Percentiles rank a stretch among this genome's conserved stretches.
phyloP scores from a whole-genome alignment of 371 early-diverging fungal genomes.

The Apophysomyces variabilis region DNA sequence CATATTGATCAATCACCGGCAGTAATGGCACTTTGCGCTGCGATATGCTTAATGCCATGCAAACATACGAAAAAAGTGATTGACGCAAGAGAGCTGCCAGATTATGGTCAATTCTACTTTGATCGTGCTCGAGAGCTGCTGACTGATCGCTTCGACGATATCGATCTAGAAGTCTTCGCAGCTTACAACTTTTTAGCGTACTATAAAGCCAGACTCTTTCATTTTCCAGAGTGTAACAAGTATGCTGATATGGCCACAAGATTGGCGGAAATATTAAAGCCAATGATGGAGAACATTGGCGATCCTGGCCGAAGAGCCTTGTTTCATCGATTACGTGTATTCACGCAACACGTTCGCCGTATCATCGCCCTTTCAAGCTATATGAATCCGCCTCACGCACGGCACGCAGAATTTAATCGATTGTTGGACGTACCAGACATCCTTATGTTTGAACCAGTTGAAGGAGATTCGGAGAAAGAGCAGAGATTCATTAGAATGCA shows the following conservation, averaged over 20 bases:
- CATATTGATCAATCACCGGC: conserved; percentile 12
- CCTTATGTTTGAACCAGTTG: not conserved
- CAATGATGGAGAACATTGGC: not conserved
- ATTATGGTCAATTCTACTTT: conserved; percentile 35
- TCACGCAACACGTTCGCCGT: not conserved
- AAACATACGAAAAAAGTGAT: conserved; percentile 9
- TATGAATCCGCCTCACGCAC: not conserved
- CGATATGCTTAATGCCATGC: conserved; percentile 14
- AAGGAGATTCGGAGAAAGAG: conserved; percentile 28
- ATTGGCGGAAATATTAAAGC: conserved; percentile 24
- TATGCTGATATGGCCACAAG: conserved; percentile 35
- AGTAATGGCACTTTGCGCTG: conserved; percentile 20
- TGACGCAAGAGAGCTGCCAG: not conserved
- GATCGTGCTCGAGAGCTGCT: conserved; percentile 35
- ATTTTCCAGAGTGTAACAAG: conserved; percentile 13
- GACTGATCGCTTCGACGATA: conserved; percentile 42
- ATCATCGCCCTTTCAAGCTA: not conserved
- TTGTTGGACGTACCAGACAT: conserved; percentile 6
- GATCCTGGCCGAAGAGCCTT: not conserved
- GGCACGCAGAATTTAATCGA: not conserved
- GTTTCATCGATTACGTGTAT: not conserved
- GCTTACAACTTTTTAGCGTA: conserved; percentile 28
- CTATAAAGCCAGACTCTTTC: conserved; percentile 25
- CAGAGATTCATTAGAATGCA: conserved; percentile 20
- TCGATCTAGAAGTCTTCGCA: conserved; percentile 29